Evolutionary conservation across 1,284 basidiomycete genomes (phyloP).

Genomic region (Ceratobasidium sp.): DNA sequence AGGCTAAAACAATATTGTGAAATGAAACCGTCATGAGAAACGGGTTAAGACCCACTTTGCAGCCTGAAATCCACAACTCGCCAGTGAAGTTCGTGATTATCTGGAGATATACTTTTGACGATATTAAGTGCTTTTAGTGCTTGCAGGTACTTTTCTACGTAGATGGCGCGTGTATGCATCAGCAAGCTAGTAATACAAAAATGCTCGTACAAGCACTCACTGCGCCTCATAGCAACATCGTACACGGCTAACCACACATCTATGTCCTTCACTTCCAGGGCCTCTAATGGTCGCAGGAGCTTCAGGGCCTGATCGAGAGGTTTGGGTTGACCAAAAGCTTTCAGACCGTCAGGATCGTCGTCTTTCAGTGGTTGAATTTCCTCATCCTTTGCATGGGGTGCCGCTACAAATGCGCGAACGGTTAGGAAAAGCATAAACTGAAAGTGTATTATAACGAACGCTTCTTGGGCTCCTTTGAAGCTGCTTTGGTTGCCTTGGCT

Average conservation of each 20-base stretch:
- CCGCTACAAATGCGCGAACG: conserved; percentile 48
- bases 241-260: conserved; percentile 80
- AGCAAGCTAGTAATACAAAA: background rate
- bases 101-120: conserved; percentile 63
- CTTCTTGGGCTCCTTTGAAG: conserved; percentile 73
- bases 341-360: conserved; percentile 83
- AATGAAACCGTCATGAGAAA: conserved; percentile 21
- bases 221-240: conserved; percentile 80
- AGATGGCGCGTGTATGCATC: background rate
- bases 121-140: conserved; percentile 74
- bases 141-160: conserved; percentile 78
- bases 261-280: conserved; percentile 60
- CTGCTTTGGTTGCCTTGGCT: conserved; percentile 89
- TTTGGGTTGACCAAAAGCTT: conserved; percentile 68
- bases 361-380: conserved; percentile 68
- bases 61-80: conserved; percentile 73
- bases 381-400: conserved; percentile 74
- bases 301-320: conserved; percentile 81
- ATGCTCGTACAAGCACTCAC: conserved; percentile 56
- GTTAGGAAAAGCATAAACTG: conserved; percentile 40
- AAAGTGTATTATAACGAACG: conserved; percentile 47
- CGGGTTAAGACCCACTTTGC: conserved; percentile 44
- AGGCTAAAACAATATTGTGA: conserved; percentile 52
- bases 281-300: conserved; percentile 72
- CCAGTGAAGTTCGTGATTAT: conserved; percentile 73